Percentiles rank a stretch among this genome's conserved stretches.
phyloP scores from a whole-genome alignment of 225 moss, liverwort and hornwort species.

The Lunularia cruciata region DNA sequence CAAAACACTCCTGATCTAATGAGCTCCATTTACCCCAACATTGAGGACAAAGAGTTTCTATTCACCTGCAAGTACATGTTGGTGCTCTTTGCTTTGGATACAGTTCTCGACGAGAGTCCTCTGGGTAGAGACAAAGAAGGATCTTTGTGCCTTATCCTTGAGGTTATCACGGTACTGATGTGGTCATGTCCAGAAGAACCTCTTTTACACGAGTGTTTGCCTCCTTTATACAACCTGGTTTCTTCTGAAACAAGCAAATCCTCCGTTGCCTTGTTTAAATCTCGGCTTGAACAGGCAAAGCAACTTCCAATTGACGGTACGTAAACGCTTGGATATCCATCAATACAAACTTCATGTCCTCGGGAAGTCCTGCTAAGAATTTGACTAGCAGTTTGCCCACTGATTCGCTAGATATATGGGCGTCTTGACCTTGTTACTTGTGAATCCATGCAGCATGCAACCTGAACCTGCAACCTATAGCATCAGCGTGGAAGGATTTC shows the following conservation, averaged over 20 bases:
- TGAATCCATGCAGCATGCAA: no score
- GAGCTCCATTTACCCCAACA: neutral
- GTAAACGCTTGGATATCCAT: neutral
- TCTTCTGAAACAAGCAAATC: neutral
- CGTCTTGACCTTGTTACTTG: no score
- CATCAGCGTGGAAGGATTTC: no score
- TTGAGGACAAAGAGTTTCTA: neutral
- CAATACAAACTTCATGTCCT: no score
- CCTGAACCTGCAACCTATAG: no score
- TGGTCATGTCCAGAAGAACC: neutral
- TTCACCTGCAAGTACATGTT: neutral
- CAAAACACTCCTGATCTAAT: neutral
- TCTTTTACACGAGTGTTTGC: neutral
- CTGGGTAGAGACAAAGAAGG: neutral
- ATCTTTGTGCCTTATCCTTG: neutral
- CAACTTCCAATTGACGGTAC: neutral
- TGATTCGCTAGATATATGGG: no score
- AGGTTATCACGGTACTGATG: neutral
- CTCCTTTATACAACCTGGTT: neutral
- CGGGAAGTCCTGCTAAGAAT: no score
- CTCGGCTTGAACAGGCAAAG: neutral
- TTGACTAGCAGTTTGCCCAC: no score
- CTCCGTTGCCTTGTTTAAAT: neutral
- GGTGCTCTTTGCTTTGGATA: neutral
- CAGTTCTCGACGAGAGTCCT: neutral